These are phyloP conservation scores for Brassica hybrid DNA, from an alignment of 441 rosid genomes.

Conservation along the genomic window DNA sequence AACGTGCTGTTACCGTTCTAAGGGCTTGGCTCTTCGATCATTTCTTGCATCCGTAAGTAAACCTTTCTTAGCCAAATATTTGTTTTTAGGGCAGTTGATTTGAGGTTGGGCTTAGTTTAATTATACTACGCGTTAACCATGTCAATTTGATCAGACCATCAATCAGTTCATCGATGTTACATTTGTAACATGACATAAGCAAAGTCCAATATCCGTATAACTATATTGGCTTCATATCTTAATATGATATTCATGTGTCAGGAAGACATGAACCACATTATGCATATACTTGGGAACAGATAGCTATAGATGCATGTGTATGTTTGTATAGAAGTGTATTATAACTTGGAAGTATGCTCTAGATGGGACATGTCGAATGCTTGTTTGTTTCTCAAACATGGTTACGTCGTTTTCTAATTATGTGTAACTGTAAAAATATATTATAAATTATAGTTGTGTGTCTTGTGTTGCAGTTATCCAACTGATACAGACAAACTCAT, in stretches of 20 bases:
- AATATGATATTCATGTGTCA: conserved; percentile 18
- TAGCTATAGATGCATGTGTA: conserved; percentile 22
- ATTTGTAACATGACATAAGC: too few species aligned
- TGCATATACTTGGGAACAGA: conserved; percentile 21
- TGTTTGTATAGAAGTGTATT: conserved; percentile 9
- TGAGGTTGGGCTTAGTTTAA: conserved; percentile 18
- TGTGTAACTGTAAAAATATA: conserved; percentile 17
- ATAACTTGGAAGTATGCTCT: conserved; percentile 33
- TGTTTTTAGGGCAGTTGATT: neutral
- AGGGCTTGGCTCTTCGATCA: conserved; percentile 91
- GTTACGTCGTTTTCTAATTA: conserved; percentile 30
- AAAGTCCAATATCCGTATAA: conserved; percentile 2
- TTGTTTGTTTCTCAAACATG: conserved; percentile 40
- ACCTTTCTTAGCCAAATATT: neutral
- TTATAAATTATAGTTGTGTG: conserved; percentile 25
- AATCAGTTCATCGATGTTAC: neutral
- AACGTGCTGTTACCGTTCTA: conserved; percentile 79
- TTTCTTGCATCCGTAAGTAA: conserved; percentile 88
- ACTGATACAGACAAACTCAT: conserved; percentile 83
- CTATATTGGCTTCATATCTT: conserved; percentile 18
- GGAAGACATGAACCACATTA: conserved; percentile 22
- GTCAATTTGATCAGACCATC: conserved; percentile 12
- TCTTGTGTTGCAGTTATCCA: conserved; percentile 70
- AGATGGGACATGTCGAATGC: conserved; percentile 42
- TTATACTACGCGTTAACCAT: neutral